Evolutionary conservation across 345 rosid species (phyloP), one percentile per base, ranked within the genome.

Genomic region (Excoecaria cochinchinensis): DNA sequence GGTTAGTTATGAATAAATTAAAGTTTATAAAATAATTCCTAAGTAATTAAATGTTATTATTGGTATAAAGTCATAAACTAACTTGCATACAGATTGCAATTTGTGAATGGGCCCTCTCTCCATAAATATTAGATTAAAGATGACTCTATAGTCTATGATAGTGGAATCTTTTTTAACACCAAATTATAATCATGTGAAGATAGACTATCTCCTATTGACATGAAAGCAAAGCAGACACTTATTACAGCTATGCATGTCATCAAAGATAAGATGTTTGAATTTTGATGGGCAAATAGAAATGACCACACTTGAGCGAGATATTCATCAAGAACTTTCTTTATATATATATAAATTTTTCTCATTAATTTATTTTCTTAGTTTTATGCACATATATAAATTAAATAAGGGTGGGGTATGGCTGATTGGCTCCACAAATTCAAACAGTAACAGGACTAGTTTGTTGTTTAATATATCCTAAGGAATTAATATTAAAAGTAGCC

Each of bases 121-220:
- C 70, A 71, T 63, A 22, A n/a, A 64, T 13, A 8, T 61, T 59
- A 22, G 63, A 63, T 70, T 64, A 40, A 46, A 21, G 56, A 63
- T 40, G 52, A 67, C 72, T 6, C 42, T 8, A 5, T 67, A 15
- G 52, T 48, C 51, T 31, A 56, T 31, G 52, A 52, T 24, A 66
- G 25, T 57, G 73, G 76, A 72, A 72, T 77, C 76, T 77, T 76
- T 31, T 40, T 46, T 56, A 62, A 62, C 19, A 19, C 6, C 44
- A 6, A 14, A 5, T 3, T 21, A 48, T 69, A 17, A 25, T 72
- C 42, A 69, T 67, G 66, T 14, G 47, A 14, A 7, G 39, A 36
- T 61, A 58, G 72, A 75, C 73, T 44, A 46, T 36, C 58, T 2
- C 13, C 46, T 17, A 17, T 50, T 56, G 60, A 56, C 25, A 38